Evolutionary conservation across 108 stramenopile species (phyloP).

Genomic region (Conticribra weissflogii): DNA sequence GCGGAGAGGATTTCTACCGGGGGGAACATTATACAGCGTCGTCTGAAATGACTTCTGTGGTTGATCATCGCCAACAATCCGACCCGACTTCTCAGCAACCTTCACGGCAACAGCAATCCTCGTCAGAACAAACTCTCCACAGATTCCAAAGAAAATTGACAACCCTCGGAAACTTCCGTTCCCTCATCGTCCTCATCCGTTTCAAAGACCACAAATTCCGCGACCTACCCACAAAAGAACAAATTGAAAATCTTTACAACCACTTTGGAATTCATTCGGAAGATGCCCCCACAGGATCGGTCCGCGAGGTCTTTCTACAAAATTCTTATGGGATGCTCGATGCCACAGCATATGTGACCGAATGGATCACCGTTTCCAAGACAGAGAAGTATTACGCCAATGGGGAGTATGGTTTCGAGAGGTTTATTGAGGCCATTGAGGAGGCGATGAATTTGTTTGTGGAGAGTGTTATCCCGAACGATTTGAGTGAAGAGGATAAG

Average conservation of each 20-base stretch:
- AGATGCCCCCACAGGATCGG: constrained; percentile 52
- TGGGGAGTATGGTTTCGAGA: constrained; percentile 44
- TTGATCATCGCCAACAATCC: too few relatives aligned
- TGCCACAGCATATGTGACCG: constrained; percentile 36
- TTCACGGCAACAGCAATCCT: not conserved
- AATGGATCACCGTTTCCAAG: constrained; percentile 54
- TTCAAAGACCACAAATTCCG: not conserved
- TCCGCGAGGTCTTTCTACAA: constrained; percentile 22
- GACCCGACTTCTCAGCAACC: too few relatives aligned
- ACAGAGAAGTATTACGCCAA: constrained; percentile 57
- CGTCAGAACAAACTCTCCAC: not conserved
- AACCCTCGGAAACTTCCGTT: not conserved
- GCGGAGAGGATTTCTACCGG: too few relatives aligned
- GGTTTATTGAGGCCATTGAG: constrained; percentile 32
- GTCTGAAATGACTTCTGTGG: too few relatives aligned
- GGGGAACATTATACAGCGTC: too few relatives aligned
- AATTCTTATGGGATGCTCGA: constrained; percentile 43
- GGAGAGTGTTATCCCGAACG: not conserved
- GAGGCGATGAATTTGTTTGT: constrained; percentile 23
- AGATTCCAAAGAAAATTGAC: too few relatives aligned
- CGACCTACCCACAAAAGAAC: not conserved
- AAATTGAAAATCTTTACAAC: not conserved
- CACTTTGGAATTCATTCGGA: not conserved
- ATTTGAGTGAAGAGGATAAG: not conserved
- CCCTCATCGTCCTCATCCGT: not conserved